phyloP scores from a whole-genome alignment of 139 green algal species.

The Mesotaenium endlicherianum region DNA sequence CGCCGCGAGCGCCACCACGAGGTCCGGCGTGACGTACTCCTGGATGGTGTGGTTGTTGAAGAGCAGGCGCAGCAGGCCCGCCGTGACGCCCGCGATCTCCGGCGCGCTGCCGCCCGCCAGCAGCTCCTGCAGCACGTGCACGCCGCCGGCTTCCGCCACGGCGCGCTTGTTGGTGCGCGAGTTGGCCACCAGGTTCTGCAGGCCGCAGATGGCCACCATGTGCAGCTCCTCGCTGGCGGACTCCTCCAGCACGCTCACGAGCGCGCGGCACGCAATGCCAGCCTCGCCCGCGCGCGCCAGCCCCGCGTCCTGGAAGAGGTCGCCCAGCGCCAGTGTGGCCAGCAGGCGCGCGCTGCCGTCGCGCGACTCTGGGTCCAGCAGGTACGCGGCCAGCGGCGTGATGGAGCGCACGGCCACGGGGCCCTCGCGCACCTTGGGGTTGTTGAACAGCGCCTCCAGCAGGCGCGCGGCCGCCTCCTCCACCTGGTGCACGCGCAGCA shows the following conservation, averaged over 20 bases:
- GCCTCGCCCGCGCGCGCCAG: not conserved
- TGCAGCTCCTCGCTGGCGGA: slow-evolving; percentile 29
- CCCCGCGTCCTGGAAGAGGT: slow-evolving; percentile 26
- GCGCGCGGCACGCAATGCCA: slow-evolving; percentile 1
- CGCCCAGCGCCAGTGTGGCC: slow-evolving; percentile 14
- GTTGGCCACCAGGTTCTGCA: slow-evolving; percentile 23
- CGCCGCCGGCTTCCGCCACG: slow-evolving; percentile 23
- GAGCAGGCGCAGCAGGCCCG: slow-evolving; percentile 15
- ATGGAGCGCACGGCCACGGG: slow-evolving; percentile 15
- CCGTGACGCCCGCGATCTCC: not conserved
- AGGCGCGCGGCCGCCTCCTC: slow-evolving; percentile 33
- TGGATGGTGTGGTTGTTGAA: slow-evolving; percentile 27
- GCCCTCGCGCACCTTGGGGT: slow-evolving; percentile 14
- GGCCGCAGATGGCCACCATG: slow-evolving; percentile 38
- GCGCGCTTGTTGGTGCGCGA: slow-evolving; percentile 35
- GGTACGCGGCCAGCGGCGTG: slow-evolving; percentile 27
- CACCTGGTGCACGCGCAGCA: slow-evolving; percentile 37
- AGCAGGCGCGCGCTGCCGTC: slow-evolving; percentile 22
- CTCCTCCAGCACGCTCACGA: slow-evolving; percentile 35
- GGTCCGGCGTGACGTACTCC: slow-evolving; percentile 31
- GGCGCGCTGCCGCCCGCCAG: not conserved
- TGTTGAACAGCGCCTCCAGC: slow-evolving; percentile 40
- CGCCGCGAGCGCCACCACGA: not conserved
- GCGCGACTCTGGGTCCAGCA: slow-evolving; percentile 31
- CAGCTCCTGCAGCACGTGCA: slow-evolving; percentile 19